These are phyloP conservation scores for Datisca glomerata DNA, from an alignment of 306 rosid genomes.

Conservation along the genomic window DNA sequence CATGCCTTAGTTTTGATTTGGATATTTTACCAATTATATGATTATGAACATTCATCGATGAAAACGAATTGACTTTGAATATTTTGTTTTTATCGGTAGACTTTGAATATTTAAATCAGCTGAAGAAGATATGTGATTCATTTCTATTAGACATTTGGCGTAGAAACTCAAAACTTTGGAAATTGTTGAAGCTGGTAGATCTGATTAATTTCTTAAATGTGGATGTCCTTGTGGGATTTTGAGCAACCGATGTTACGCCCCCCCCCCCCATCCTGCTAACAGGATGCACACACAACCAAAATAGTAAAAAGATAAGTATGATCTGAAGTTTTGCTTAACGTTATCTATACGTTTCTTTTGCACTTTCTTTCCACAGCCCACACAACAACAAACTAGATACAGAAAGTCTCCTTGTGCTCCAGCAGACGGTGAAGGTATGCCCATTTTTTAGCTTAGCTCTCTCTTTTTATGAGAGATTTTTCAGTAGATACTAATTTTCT, in stretches of 20 bases:
- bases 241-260: not conserved
- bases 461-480: not conserved
- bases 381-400: constrained; percentile 83
- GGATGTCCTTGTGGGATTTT: not conserved
- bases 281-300: too few species aligned
- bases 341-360: constrained; percentile 3
- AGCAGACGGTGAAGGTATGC: constrained; percentile 55
- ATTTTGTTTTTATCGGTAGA: too few species aligned
- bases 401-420: constrained; percentile 81
- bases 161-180: too few species aligned
- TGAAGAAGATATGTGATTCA: too few species aligned
- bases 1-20: too few species aligned
- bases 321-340: too few species aligned
- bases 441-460: not conserved
- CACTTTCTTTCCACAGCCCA: constrained; percentile 39
- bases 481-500: constrained; percentile 10
- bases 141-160: too few species aligned
- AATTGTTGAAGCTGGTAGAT: not conserved
- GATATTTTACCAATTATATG: too few species aligned
- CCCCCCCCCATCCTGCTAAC: not conserved
- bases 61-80: too few species aligned
- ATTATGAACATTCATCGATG: too few species aligned
- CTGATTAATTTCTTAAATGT: not conserved
- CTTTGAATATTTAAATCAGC: too few species aligned
- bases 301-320: too few species aligned